These are phyloP conservation scores for Sporothrix euskadiensis DNA, from an alignment of 2,329 filamentous ascomycete genomes.

Conservation along the genomic window DNA sequence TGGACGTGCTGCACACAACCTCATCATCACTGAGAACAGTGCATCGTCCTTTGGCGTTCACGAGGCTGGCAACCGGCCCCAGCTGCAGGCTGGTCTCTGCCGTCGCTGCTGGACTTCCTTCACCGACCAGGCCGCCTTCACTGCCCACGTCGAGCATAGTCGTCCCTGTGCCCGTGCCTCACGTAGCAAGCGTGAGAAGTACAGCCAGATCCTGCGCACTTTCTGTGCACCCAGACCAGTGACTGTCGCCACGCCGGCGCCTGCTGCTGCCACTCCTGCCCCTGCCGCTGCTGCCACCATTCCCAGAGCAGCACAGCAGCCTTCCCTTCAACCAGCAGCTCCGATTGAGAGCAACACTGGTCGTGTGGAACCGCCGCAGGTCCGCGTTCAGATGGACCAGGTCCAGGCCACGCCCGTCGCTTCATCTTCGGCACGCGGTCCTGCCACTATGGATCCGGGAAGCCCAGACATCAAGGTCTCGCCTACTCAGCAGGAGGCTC, in stretches of 20 bases:
- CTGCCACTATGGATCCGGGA: neutral
- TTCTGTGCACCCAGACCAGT: conserved; percentile 31
- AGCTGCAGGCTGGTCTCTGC: conserved; percentile 39
- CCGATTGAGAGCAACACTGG: neutral
- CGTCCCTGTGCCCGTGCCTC: conserved; percentile 35
- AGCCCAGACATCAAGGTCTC: conserved; percentile 20
- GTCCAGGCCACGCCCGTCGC: neutral
- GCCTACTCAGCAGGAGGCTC: conserved; percentile 6
- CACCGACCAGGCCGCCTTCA: conserved; percentile 34
- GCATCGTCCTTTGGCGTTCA: conserved; percentile 40
- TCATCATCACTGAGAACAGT: conserved; percentile 34
- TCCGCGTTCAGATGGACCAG: neutral
- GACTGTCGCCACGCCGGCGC: neutral
- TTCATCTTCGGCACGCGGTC: neutral
- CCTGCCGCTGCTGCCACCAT: neutral
- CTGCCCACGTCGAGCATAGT: conserved; percentile 33
- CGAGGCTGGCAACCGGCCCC: conserved; percentile 32
- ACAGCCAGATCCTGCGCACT: conserved; percentile 34
- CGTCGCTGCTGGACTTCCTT: conserved; percentile 40
- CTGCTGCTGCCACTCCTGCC: neutral
- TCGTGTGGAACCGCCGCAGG: neutral
- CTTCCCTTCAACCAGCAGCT: neutral
- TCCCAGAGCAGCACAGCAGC: neutral
- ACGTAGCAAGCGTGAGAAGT: conserved; percentile 39
- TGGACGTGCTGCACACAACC: conserved; percentile 38